Evolutionary conservation across 2,329 filamentous ascomycete genomes (phyloP).

Genomic region (Graphilbum fragrans): DNA sequence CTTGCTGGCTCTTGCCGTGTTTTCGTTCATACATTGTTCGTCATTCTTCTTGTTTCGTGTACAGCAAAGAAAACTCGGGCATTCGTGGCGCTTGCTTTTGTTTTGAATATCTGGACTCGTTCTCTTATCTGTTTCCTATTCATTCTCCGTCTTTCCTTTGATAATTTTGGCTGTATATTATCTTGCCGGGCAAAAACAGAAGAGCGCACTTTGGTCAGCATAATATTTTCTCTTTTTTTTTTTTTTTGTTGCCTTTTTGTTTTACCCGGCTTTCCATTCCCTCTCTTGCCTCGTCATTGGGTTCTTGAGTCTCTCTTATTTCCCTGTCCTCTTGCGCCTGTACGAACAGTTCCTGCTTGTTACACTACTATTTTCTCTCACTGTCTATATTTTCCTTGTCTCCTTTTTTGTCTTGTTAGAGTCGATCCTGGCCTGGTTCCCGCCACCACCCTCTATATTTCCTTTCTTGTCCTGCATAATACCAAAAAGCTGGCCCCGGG

Average conservation of each 20-base stretch:
- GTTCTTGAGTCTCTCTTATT: background rate
- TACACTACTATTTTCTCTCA: background rate
- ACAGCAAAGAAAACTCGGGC: background rate
- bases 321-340: background rate
- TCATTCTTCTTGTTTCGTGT: background rate
- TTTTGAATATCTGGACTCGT: too few relatives aligned
- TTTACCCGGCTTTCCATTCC: background rate
- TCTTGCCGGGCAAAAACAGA: too few relatives aligned
- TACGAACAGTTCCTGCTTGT: background rate
- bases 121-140: too few relatives aligned
- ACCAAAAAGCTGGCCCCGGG: conserved; percentile 7
- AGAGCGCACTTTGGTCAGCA: too few relatives aligned
- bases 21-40: background rate
- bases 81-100: background rate
- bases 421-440: conserved; percentile 1
- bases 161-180: too few relatives aligned
- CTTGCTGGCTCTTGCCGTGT: too few relatives aligned
- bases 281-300: background rate
- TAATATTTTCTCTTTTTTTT: background rate
- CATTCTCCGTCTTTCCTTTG: too few relatives aligned
- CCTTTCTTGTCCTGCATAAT: conserved; percentile 3
- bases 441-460: conserved; percentile 1
- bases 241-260: background rate
- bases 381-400: background rate
- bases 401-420: background rate